A percentile compares a stretch with the other conserved stretches of the same genome.
phyloP scores from a whole-genome alignment of 768 basidiomycete species.

The Mycena haematopus region DNA sequence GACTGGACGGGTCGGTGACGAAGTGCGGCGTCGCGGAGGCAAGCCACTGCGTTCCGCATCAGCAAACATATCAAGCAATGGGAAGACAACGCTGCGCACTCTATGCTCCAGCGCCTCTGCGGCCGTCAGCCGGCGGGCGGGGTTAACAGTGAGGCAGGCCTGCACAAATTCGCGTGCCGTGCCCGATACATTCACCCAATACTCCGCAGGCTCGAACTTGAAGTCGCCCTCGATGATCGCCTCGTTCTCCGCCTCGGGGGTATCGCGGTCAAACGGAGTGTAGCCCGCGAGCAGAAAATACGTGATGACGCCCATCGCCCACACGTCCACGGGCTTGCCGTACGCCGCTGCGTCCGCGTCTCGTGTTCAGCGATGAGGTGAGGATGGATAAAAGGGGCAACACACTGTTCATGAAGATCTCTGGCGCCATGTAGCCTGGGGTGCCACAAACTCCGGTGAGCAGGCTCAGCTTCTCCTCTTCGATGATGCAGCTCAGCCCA shows the following conservation, averaged over 20 bases:
- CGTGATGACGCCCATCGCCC: slow-evolving; percentile 98
- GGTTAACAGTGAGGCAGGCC: slow-evolving; percentile 87
- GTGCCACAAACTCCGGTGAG: slow-evolving; percentile 97
- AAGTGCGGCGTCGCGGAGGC: slow-evolving; percentile 72
- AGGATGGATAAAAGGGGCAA: slow-evolving; percentile 21
- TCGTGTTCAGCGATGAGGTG: background rate
- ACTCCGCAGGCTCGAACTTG: slow-evolving; percentile 55
- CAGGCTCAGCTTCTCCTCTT: slow-evolving; percentile 76
- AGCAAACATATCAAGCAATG: background rate
- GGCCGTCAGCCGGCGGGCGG: slow-evolving; percentile 79
- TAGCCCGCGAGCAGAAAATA: slow-evolving; percentile 93
- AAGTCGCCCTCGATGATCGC: slow-evolving; percentile 27
- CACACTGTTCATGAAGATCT: slow-evolving; percentile 90
- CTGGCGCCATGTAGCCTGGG: slow-evolving; percentile 95
- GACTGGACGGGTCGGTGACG: slow-evolving; percentile 64
- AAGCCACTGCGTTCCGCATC: slow-evolving; percentile 62
- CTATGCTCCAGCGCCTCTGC: slow-evolving; percentile 73
- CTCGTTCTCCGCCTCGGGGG: slow-evolving; percentile 22
- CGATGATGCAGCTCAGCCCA: slow-evolving; percentile 88
- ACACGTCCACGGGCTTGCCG: slow-evolving; percentile 92
- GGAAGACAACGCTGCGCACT: slow-evolving; percentile 35
- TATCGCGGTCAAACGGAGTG: slow-evolving; percentile 95
- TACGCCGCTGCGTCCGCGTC: slow-evolving; percentile 72
- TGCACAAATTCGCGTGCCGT: slow-evolving; percentile 85
- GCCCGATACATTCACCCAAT: slow-evolving; percentile 85